These are phyloP conservation scores for Fraxinus platypoda DNA, from an alignment of 305 asterid species.

Conservation along the genomic window DNA sequence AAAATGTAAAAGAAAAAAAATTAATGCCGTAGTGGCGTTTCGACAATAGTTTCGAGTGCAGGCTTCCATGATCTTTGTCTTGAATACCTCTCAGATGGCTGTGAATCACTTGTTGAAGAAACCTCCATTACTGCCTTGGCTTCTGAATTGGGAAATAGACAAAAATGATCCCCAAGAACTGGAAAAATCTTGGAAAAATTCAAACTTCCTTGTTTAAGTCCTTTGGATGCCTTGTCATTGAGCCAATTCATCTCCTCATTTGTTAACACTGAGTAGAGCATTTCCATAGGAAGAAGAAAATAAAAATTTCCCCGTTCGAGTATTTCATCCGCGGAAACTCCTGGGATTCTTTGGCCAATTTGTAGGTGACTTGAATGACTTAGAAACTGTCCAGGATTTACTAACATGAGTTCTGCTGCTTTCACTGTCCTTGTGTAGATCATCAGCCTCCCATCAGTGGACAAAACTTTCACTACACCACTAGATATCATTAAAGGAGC, in stretches of 20 bases:
- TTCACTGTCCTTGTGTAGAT: constrained; percentile 39
- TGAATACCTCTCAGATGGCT: constrained; percentile 31
- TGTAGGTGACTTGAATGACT: constrained; percentile 43
- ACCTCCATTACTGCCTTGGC: constrained; percentile 22
- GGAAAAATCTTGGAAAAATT: constrained; percentile 60
- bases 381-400: constrained; percentile 55
- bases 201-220: constrained; percentile 35
- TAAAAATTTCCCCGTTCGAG: constrained; percentile 48
- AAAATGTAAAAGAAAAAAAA: not conserved
- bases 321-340: constrained; percentile 57
- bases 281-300: constrained; percentile 64
- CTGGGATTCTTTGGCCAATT: constrained; percentile 58
- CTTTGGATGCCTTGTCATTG: constrained; percentile 33
- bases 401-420: constrained; percentile 64
- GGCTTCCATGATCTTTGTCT: constrained; percentile 77
- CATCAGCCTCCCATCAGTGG: constrained; percentile 42
- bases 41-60: constrained; percentile 65
- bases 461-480: constrained; percentile 39
- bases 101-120: not conserved
- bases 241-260: constrained; percentile 48
- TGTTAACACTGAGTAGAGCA: constrained; percentile 71
- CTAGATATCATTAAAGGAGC: constrained; percentile 48
- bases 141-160: constrained; percentile 41
- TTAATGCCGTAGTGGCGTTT: constrained; percentile 43
- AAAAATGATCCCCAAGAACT: constrained; percentile 38